A percentile compares a stretch with the other conserved stretches of the same genome.
phyloP scores from a whole-genome alignment of 2,329 filamentous ascomycete genomes.

The Fusarium algeriense region DNA sequence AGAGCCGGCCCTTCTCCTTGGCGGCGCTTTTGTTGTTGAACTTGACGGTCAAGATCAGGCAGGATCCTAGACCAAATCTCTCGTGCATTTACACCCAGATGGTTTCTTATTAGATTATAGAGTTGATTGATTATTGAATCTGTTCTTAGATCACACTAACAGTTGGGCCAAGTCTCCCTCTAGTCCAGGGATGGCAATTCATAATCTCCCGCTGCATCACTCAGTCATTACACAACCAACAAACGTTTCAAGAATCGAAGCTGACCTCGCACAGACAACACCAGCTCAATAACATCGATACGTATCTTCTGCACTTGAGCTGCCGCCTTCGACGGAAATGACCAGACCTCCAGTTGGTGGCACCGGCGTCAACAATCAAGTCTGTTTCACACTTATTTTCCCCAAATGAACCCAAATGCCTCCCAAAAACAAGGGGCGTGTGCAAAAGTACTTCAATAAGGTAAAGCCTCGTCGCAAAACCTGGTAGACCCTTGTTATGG shows the following conservation, averaged over 20 bases:
- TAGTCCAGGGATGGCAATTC: conserved; percentile 21
- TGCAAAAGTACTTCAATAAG: neutral
- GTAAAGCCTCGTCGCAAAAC: conserved; percentile 8
- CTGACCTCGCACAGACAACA: conserved; percentile 26
- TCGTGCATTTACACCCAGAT: neutral
- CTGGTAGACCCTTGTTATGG: conserved; percentile 1
- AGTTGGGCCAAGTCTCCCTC: neutral
- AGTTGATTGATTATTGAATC: too few species aligned
- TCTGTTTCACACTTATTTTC: conserved; percentile 5
- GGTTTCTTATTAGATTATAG: neutral
- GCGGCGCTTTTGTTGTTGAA: conserved; percentile 74
- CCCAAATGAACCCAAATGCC: neutral
- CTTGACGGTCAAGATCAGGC: conserved; percentile 40
- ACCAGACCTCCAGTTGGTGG: conserved; percentile 25
- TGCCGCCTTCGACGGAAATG: conserved; percentile 32
- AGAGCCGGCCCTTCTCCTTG: conserved; percentile 83
- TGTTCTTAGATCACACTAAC: neutral
- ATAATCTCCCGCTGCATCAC: conserved; percentile 21
- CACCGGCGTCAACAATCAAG: conserved; percentile 14
- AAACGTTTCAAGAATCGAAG: conserved; percentile 15
- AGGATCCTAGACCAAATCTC: neutral
- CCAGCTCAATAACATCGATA: conserved; percentile 3
- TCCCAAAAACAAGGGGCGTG: conserved; percentile 13
- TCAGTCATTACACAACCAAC: conserved; percentile 10
- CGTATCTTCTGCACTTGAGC: neutral